These are phyloP conservation scores for Ceratobasidium papillatum DNA, from an alignment of 1,284 basidiomycete genomes.

Conservation along the genomic window DNA sequence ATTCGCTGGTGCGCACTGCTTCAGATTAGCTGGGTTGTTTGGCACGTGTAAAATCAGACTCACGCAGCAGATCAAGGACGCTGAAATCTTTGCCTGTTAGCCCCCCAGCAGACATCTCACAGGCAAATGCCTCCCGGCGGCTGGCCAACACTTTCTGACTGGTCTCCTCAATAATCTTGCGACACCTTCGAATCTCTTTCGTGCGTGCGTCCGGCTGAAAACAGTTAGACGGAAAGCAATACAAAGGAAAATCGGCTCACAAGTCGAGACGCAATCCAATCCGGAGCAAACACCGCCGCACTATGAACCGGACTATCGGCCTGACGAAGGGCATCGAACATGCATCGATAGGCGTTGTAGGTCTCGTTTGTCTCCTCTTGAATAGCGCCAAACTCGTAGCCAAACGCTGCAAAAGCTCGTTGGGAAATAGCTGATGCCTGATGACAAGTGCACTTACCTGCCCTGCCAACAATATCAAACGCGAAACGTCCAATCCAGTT, in stretches of 20 bases:
- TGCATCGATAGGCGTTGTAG: constrained; percentile 77
- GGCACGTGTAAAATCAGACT: constrained; percentile 48
- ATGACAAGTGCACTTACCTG: constrained; percentile 57
- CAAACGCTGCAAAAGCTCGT: constrained; percentile 64
- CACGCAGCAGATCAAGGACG: constrained; percentile 70
- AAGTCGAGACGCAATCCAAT: constrained; percentile 42
- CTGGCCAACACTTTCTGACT: constrained; percentile 42
- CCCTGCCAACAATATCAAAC: constrained; percentile 81
- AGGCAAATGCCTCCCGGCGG: constrained; percentile 50
- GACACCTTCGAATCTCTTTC: constrained; percentile 45
- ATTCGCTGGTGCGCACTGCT: constrained; percentile 55
- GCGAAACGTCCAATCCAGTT: constrained; percentile 79
- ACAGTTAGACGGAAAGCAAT: background rate
- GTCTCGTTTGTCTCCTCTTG: constrained; percentile 77
- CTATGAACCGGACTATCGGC: constrained; percentile 47
- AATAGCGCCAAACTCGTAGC: constrained; percentile 80
- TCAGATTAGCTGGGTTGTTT: constrained; percentile 14
- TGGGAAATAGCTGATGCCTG: background rate
- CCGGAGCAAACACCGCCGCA: constrained; percentile 38
- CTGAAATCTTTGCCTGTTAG: constrained; percentile 51
- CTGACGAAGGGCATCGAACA: constrained; percentile 58
- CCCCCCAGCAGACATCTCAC: constrained; percentile 49
- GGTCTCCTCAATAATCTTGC: constrained; percentile 23
- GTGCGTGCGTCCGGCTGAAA: constrained; percentile 46
- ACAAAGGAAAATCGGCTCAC: constrained; percentile 45